phyloP scores from a whole-genome alignment of 306 rosid species.

The Crotalaria pallida region DNA sequence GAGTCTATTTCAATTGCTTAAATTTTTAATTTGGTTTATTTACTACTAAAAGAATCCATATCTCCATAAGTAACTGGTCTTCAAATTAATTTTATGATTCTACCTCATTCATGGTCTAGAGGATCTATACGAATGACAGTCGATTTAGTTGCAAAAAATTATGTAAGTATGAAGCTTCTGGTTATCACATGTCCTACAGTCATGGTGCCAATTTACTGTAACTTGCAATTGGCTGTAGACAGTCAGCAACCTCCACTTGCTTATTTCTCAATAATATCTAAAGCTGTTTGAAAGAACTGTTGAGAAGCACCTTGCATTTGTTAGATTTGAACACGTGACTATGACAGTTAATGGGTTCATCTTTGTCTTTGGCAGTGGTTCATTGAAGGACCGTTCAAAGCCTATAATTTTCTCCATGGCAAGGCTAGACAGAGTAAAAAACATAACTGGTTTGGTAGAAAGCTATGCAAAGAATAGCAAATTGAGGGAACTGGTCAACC shows the following conservation, averaged over 20 bases:
- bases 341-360: not conserved
- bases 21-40: not conserved
- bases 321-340: not conserved
- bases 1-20: constrained; percentile 32
- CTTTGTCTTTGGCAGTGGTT: constrained; percentile 51
- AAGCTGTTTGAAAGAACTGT: not conserved
- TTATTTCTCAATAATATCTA: not conserved
- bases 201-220: not conserved
- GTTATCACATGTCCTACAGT: not conserved
- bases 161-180: not conserved
- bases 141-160: not conserved
- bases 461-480: constrained; percentile 59
- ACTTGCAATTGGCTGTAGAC: not conserved
- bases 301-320: not conserved
- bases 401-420: constrained; percentile 92
- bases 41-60: not conserved
- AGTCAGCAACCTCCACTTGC: not conserved
- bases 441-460: constrained; percentile 81
- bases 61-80: not conserved
- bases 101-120: not conserved
- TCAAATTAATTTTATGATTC: constrained; percentile 6
- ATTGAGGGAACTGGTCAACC: constrained; percentile 83
- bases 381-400: constrained; percentile 63
- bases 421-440: constrained; percentile 78
- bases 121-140: not conserved